Conservation (phyloP, 495 filamentous ascomycete genomes). For the Neurospora sp. region DNA sequence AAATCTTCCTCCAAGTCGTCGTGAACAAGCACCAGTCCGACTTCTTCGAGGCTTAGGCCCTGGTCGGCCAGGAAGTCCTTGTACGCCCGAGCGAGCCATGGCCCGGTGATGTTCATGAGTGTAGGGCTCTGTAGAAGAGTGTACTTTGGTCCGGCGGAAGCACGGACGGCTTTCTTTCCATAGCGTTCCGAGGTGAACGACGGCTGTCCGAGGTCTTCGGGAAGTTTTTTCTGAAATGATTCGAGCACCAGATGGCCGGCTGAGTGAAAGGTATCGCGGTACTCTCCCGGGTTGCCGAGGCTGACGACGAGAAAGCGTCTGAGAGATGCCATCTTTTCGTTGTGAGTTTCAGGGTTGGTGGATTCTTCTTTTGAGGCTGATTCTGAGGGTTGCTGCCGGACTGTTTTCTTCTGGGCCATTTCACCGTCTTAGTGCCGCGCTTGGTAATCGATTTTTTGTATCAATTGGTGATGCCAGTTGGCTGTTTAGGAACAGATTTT, state of each 20-base stretch:
- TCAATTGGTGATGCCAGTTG: neutral
- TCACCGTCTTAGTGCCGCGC: neutral
- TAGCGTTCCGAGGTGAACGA: conserved; percentile 33
- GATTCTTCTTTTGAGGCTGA: neutral
- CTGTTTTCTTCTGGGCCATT: neutral
- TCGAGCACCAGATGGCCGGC: conserved; percentile 66
- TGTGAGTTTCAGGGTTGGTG: neutral
- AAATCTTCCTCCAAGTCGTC: conserved; percentile 69
- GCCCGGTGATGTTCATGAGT: conserved; percentile 67
- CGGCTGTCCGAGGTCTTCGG: conserved; percentile 19
- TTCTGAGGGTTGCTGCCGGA: neutral
- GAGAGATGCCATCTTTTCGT: conserved; percentile 2
- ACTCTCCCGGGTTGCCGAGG: conserved; percentile 40
- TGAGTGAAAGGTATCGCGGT: conserved; percentile 66
- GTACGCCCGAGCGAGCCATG: conserved; percentile 39
- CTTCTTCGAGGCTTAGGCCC: conserved; percentile 21
- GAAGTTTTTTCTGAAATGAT: conserved; percentile 38
- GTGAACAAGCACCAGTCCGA: conserved; percentile 62
- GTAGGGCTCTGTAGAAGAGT: conserved; percentile 59
- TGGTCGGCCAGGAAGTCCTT: conserved; percentile 26
- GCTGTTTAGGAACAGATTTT: neutral
- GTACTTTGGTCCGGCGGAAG: conserved; percentile 39
- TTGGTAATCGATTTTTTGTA: neutral
- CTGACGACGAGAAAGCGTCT: conserved; percentile 39
- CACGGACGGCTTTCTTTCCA: conserved; percentile 30